Evolutionary conservation across 208 protist species (phyloP).

Genomic region (Borovskyia barvae): DNA sequence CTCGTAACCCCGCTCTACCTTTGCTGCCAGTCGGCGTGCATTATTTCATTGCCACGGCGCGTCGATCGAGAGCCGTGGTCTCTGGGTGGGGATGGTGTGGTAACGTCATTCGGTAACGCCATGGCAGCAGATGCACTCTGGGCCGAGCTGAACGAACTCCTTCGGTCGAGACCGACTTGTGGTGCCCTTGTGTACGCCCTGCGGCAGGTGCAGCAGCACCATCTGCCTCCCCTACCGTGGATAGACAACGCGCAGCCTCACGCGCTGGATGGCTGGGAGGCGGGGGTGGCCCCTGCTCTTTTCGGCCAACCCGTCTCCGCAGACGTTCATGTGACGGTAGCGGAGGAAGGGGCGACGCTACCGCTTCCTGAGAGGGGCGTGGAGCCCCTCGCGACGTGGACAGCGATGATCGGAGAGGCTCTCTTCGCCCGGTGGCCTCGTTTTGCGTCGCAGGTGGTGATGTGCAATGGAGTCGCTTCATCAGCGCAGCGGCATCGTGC

Average conservation of each 20-base stretch:
- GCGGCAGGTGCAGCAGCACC: not conserved
- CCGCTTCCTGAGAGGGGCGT: too few relatives aligned
- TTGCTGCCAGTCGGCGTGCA: not conserved
- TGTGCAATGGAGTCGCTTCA: not conserved
- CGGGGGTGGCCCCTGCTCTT: not conserved
- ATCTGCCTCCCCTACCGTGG: not conserved
- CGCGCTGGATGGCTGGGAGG: not conserved
- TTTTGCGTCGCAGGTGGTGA: not conserved
- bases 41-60: not conserved
- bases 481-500: not conserved
- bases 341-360: too few relatives aligned
- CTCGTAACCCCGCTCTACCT: conserved; percentile 25
- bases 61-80: not conserved
- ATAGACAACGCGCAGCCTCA: not conserved
- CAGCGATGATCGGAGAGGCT: not conserved
- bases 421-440: not conserved
- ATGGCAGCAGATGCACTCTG: not conserved
- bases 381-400: not conserved
- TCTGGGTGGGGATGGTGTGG: not conserved
- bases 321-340: conserved; percentile 7
- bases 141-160: not conserved
- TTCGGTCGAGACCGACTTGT: not conserved
- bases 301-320: not conserved
- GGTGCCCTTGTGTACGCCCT: conserved; percentile 14
- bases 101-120: not conserved